Percentiles rank a stretch among this genome's conserved stretches.
These are phyloP conservation scores for Phytophthora idaei DNA, from an alignment of 352 stramenopile genomes.

Conservation along the genomic window DNA sequence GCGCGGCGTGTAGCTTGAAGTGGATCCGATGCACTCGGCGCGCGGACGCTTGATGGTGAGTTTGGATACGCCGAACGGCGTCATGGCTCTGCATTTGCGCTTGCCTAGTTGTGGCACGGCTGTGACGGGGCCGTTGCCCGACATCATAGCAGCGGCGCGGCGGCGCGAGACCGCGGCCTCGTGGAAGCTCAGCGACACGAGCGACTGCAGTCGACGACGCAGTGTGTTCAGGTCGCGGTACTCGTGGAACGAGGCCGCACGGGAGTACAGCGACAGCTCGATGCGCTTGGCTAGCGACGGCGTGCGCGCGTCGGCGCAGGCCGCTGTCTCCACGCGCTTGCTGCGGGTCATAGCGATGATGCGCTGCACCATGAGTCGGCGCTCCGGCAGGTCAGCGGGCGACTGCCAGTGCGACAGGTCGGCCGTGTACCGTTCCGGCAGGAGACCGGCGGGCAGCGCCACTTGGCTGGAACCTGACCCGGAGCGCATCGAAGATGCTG, in stretches of 20 bases:
- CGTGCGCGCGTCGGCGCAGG: conserved; percentile 59
- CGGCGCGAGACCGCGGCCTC: conserved; percentile 74
- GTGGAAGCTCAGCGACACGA: conserved; percentile 89
- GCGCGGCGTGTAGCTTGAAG: conserved; percentile 24
- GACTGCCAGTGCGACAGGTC: conserved; percentile 87
- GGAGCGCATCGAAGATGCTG: conserved; percentile 51
- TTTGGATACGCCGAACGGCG: conserved; percentile 59
- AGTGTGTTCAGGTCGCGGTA: conserved; percentile 88
- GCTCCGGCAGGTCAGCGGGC: conserved; percentile 77
- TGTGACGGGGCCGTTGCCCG: conserved; percentile 21
- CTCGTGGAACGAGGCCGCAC: conserved; percentile 82
- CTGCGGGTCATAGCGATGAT: conserved; percentile 88
- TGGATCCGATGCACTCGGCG: conserved; percentile 32
- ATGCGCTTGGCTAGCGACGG: conserved; percentile 87
- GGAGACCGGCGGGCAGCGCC: conserved; percentile 53
- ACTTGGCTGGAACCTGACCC: conserved; percentile 48
- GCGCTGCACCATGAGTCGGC: conserved; percentile 83
- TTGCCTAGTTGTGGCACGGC: conserved; percentile 54
- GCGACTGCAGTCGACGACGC: conserved; percentile 76
- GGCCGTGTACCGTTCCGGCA: conserved; percentile 78
- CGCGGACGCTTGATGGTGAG: conserved; percentile 68
- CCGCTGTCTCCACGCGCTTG: conserved; percentile 47
- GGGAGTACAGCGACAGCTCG: conserved; percentile 85
- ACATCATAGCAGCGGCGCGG: conserved; percentile 25
- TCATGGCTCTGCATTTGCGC: conserved; percentile 43